phyloP scores from a whole-genome alignment of 257 asterid species.

The Euphrasia confusa region DNA sequence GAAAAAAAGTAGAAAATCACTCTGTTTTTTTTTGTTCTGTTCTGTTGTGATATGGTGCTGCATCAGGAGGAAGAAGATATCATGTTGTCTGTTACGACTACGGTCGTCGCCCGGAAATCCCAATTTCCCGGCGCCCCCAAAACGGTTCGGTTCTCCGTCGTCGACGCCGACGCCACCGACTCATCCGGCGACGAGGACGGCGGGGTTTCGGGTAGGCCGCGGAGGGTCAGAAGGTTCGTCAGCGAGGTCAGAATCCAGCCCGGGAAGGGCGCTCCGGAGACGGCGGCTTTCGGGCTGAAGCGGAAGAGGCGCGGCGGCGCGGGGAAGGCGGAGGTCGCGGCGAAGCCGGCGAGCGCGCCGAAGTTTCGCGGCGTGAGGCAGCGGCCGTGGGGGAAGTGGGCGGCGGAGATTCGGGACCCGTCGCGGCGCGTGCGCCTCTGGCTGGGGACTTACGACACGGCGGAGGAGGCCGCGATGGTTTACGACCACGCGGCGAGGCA shows the following conservation, averaged over 20 bases:
- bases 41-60: slow-evolving; percentile 5
- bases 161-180: slow-evolving; percentile 89
- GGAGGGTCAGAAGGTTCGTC: slow-evolving; percentile 53
- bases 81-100: slow-evolving; percentile 34
- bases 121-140: slow-evolving; percentile 30
- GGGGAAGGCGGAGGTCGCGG: slow-evolving; percentile 23
- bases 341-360: slow-evolving; percentile 26
- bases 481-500: slow-evolving; percentile 97
- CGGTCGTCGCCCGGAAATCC: slow-evolving; percentile 27
- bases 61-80: slow-evolving; percentile 11
- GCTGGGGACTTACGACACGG: slow-evolving; percentile 91
- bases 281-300: slow-evolving; percentile 25
- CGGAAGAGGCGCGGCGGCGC: slow-evolving; percentile 37
- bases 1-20: slow-evolving; percentile 17
- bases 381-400: slow-evolving; percentile 99
- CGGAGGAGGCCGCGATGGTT: slow-evolving; percentile 98
- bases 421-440: slow-evolving; percentile 72
- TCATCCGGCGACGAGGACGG: slow-evolving; percentile 81
- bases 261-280: slow-evolving; percentile 25
- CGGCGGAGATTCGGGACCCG: slow-evolving; percentile 98
- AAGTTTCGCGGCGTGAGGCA: slow-evolving; percentile 92
- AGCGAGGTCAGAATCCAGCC: slow-evolving; percentile 60
- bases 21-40: slow-evolving; percentile 8
- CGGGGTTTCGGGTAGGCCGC: slow-evolving; percentile 26
- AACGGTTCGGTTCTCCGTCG: slow-evolving; percentile 61